Evolutionary conservation across 2,329 filamentous ascomycete genomes (phyloP), one percentile per base, ranked within the genome.

Genomic region (Coleophoma crateriformis): DNA sequence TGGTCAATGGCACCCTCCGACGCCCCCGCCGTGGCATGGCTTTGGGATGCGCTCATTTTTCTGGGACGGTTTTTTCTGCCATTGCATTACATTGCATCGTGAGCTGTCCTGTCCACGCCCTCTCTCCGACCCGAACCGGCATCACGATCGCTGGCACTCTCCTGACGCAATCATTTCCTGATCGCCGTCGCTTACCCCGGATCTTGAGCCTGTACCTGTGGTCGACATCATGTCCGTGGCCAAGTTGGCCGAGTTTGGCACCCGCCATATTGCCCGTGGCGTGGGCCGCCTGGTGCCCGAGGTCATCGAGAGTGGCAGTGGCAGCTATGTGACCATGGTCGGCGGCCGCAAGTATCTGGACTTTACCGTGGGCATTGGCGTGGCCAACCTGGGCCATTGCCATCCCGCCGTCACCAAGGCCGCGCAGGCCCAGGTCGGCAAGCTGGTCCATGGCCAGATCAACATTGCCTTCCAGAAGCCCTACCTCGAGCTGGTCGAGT

Each of bases 301-400:
- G 35, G 92, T 95, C 65, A 95, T 96, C 69, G 78, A 90, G 53
- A 81, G 82, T 55, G 91, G 89, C 45, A 79, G 85, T 61, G 92
- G 91, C 43, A 85, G 87, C 64, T 85, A 88, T 53, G 92, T 96
- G 53, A 96, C 91, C 90, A 91, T 96, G 65, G 90, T 90, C 27
- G 91, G 96, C 74, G 89, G 87, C 62, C 87, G 84, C 62, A 84
- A 95, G 70, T 96, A 96, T 71, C 82, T 96, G 61, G 92, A 96
- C 73, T 96, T 96, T 73, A 82, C 96, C 59, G 96, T 90, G 46
- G 91, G 91, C 58, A 96, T 96, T 78, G 94, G 88, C 60, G 91
- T 90, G 55, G 89, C 96, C 65, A 96, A 96, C 75, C 90, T 96
- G 70, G 91, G 91, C 57, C 91, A 96, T 70, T 96, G 90, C 71